phyloP scores from a whole-genome alignment of 495 filamentous ascomycete genomes.

The Aspergillus campestris region DNA sequence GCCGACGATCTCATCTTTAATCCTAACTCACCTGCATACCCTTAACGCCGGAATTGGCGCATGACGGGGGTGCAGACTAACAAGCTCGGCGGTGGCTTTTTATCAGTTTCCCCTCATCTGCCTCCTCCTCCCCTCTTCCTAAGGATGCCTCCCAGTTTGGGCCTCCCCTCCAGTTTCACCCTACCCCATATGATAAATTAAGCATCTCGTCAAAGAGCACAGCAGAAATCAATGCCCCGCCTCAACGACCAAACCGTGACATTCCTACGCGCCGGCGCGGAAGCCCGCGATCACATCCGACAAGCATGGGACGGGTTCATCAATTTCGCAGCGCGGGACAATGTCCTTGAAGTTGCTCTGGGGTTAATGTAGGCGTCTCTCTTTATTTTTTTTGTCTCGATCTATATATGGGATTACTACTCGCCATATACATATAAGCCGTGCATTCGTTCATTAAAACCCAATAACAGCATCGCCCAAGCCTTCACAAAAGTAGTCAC shows the following conservation, averaged over 20 bases:
- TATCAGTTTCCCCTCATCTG: too few species aligned
- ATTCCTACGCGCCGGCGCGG: conserved; percentile 19
- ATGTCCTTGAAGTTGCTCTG: conserved; percentile 67
- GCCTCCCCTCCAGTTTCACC: too few species aligned
- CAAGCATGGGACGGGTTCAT: conserved; percentile 53
- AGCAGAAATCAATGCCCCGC: conserved; percentile 17
- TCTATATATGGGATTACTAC: background rate
- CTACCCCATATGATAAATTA: background rate
- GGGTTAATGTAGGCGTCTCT: conserved; percentile 54
- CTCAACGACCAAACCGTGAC: conserved; percentile 22
- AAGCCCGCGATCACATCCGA: conserved; percentile 25
- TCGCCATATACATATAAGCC: background rate
- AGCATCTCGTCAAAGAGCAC: background rate
- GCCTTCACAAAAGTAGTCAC: conserved; percentile 66
- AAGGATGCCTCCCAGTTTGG: too few species aligned
- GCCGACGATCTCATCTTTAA: too few species aligned
- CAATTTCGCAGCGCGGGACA: conserved; percentile 65
- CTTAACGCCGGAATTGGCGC: too few species aligned
- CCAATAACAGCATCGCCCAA: conserved; percentile 48
- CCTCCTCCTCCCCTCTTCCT: too few species aligned
- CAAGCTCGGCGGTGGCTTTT: too few species aligned
- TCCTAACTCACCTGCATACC: too few species aligned
- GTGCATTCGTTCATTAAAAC: background rate
- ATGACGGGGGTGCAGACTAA: too few species aligned
- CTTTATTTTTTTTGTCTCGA: background rate